Percentiles rank a stretch among this genome's conserved stretches.
phyloP scores from a whole-genome alignment of 2,329 filamentous ascomycete species.

The Verticillium nonalfalfae region DNA sequence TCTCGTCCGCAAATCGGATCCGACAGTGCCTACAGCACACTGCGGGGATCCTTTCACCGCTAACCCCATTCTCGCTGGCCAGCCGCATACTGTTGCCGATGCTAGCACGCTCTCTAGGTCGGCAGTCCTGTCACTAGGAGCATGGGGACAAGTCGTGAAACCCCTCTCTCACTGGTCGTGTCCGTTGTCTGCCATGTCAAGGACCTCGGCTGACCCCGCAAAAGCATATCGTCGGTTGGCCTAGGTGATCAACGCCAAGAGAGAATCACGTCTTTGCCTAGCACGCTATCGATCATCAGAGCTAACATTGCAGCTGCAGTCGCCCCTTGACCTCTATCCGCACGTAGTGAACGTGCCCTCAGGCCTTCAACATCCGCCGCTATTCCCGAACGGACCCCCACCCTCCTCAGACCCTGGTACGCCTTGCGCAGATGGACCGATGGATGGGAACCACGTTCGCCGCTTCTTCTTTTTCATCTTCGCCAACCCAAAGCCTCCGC shows the following conservation, averaged over 20 bases:
- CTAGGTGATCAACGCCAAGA: not conserved
- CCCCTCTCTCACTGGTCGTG: too few species aligned
- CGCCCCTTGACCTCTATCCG: not conserved
- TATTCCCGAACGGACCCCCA: not conserved
- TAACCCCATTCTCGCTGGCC: too few species aligned
- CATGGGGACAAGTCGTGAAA: too few species aligned
- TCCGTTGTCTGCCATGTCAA: not conserved
- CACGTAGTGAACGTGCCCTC: not conserved
- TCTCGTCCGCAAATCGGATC: too few species aligned
- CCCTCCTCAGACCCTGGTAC: not conserved
- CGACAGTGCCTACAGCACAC: too few species aligned
- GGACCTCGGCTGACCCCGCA: not conserved
- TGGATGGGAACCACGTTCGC: not conserved
- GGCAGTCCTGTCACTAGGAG: too few species aligned
- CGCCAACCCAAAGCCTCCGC: not conserved
- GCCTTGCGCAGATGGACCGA: not conserved
- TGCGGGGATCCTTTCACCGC: too few species aligned
- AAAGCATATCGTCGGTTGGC: not conserved
- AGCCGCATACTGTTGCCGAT: too few species aligned
- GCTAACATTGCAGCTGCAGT: not conserved
- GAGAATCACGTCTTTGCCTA: not conserved
- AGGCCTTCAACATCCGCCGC: not conserved
- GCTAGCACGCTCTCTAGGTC: too few species aligned
- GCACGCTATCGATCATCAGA: not conserved
- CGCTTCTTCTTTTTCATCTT: not conserved